Base-by-base conservation (phyloP, 768 basidiomycete genomes). In the Suillus luteus region DNA sequence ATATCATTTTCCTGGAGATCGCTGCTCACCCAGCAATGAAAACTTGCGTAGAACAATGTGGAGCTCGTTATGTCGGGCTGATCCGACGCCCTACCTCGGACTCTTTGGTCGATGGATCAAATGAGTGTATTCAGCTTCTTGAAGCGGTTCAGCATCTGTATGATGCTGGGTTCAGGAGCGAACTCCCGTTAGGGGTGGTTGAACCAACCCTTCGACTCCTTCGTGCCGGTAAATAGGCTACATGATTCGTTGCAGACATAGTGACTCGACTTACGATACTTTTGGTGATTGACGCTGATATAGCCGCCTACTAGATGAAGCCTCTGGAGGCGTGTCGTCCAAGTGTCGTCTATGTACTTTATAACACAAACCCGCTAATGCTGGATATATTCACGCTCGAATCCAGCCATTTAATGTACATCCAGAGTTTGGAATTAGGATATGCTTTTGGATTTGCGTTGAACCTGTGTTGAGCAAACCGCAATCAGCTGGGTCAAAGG, bases 1-100 rank as follows among this genome's bases (percentile, higher is more conserved):
- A 76, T 2, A 60, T 76, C 8, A 63, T 66, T 31, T 72, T 77
- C 67, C 27, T 77, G 62, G 77, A 77, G 60, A 71, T 77, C 35
- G 70, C 74, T 0, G 76, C 76, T 2, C 76, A 77, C 48, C 76
- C 76, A 7, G 76, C 77, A n/a, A 65, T 77, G 66, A 74, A 76
- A 60, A 69, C 70, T 11, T 77, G 74, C 57, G 41, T 77, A 48
- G 75, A 76, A 55, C 76, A 78, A 12, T 74, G 76, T 24, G 76
- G 76, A 2, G 77, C 75, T 10, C 73, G 75, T 43, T 62, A 71
- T 9, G 65, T 75, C 37, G 63, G 64, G 19, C 65, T 75, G 27
- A 67, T 76, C 37, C 75, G 72, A 27, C 77, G 76, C 38, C 76
- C 76, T n/a, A 70, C 71, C 61, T 66, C 68, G 17, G 40, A 31